Percentiles rank a stretch among this genome's conserved stretches.
Evolutionary conservation across 805 yeast genomes (phyloP).

Genomic region (Starmerella riodocensis): DNA sequence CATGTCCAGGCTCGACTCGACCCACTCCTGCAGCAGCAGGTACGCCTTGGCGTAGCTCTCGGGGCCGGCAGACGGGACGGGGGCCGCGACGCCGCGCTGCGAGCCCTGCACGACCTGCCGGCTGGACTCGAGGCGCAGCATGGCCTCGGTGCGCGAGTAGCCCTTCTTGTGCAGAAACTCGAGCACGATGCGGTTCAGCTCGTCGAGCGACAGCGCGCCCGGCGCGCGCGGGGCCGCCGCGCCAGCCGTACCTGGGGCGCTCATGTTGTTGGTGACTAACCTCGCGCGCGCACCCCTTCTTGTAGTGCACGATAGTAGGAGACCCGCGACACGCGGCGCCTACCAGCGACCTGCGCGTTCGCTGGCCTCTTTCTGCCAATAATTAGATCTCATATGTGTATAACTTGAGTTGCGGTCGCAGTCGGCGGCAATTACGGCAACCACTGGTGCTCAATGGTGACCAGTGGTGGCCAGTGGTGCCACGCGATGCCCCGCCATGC

Average conservation of each 20-base stretch:
- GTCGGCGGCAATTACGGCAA: too few relatives aligned
- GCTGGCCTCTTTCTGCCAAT: too few relatives aligned
- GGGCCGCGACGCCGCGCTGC: conserved; percentile 27
- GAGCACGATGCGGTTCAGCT: conserved; percentile 78
- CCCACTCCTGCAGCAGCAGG: conserved; percentile 71
- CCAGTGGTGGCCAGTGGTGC: too few relatives aligned
- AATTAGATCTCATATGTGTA: too few relatives aligned
- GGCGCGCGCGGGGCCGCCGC: conserved; percentile 12
- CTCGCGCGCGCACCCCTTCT: not conserved
- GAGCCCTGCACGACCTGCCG: conserved; percentile 25
- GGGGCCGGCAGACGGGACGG: conserved; percentile 35
- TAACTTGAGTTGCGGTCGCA: too few relatives aligned
- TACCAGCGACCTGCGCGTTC: too few relatives aligned
- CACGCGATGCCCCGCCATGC: too few relatives aligned
- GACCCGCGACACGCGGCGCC: too few relatives aligned
- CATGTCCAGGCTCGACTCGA: conserved; percentile 77
- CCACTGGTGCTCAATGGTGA: too few relatives aligned
- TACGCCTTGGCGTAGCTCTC: conserved; percentile 69
- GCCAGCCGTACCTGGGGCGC: not conserved
- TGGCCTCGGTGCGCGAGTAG: conserved; percentile 84
- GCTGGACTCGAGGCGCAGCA: conserved; percentile 65
- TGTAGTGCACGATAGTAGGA: too few relatives aligned
- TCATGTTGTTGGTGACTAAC: conserved; percentile 1
- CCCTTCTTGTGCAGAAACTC: conserved; percentile 92
- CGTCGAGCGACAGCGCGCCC: conserved; percentile 48